phyloP scores from a whole-genome alignment of 2,329 filamentous ascomycete genomes.

The Aschersonia sp. region DNA sequence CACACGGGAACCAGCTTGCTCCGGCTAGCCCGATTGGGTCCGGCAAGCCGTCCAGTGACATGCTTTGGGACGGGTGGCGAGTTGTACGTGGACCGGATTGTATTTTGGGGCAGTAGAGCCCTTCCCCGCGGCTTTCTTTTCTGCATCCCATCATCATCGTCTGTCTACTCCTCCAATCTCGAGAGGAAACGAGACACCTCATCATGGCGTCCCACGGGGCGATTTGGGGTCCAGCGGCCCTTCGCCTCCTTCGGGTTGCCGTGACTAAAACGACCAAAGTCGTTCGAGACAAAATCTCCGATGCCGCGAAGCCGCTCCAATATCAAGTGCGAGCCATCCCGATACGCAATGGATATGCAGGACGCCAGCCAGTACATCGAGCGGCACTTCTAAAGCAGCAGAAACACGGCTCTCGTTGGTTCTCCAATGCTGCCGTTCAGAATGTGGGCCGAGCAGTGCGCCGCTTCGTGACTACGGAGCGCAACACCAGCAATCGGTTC shows the following conservation, averaged over 20 bases:
- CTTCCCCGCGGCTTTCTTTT: not conserved
- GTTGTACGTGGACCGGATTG: not conserved
- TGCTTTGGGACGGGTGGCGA: not conserved
- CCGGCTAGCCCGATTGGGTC: not conserved
- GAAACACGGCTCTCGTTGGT: constrained; percentile 28
- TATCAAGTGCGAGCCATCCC: constrained; percentile 30
- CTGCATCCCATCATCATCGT: not conserved
- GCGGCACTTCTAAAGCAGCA: constrained; percentile 36
- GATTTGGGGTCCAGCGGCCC: constrained; percentile 40
- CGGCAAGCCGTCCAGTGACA: not conserved
- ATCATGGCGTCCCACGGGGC: constrained; percentile 42
- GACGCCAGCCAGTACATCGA: constrained; percentile 38
- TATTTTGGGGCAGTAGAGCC: not conserved
- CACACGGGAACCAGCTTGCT: not conserved
- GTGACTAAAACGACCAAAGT: constrained; percentile 34
- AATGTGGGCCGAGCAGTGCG: constrained; percentile 30
- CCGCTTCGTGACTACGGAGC: constrained; percentile 33
- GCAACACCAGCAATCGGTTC: constrained; percentile 18
- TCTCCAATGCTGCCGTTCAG: constrained; percentile 27
- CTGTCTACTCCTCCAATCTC: not conserved
- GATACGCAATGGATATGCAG: constrained; percentile 22
- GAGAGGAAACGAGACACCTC: constrained; percentile 2
- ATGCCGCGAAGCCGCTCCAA: constrained; percentile 28
- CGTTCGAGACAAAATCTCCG: constrained; percentile 33
- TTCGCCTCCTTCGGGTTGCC: constrained; percentile 38